These are phyloP conservation scores for Datisca glomerata DNA, from an alignment of 306 rosid genomes.

Conservation along the genomic window DNA sequence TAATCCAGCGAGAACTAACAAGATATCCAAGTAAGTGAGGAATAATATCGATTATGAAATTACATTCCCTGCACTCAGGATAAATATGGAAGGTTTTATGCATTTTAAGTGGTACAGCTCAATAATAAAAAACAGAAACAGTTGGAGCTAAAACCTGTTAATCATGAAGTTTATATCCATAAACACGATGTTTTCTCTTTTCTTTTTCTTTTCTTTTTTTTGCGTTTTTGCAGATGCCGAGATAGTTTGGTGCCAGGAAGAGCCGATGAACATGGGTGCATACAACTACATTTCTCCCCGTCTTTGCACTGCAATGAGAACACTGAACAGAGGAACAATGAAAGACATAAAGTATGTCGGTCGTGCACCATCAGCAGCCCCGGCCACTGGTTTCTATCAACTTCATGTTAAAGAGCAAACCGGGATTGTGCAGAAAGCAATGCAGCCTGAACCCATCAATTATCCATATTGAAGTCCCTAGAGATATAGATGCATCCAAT, in stretches of 20 bases:
- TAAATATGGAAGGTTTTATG: too few species aligned
- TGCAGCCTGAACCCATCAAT: conserved; percentile 52
- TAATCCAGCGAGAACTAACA: conserved; percentile 78
- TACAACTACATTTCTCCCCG: conserved; percentile 56
- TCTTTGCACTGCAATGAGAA: conserved; percentile 63
- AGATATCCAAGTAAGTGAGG: conserved; percentile 94
- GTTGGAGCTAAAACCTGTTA: too few species aligned
- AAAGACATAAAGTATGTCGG: conserved; percentile 74
- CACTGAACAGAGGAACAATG: conserved; percentile 48
- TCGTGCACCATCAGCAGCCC: conserved; percentile 89
- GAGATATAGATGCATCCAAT: not conserved
- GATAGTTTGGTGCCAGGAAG: conserved; percentile 96
- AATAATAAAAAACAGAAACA: too few species aligned
- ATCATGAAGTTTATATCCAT: too few species aligned
- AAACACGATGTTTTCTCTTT: not conserved
- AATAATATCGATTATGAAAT: too few species aligned
- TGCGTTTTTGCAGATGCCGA: conserved; percentile 99
- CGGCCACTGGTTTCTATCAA: conserved; percentile 77
- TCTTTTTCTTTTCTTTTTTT: too few species aligned
- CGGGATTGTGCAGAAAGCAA: conserved; percentile 57
- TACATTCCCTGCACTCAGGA: too few species aligned
- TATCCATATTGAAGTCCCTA: conserved; percentile 20
- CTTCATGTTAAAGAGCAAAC: conserved; percentile 83
- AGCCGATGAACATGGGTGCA: conserved; percentile 98
- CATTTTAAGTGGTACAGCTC: too few species aligned